Evolutionary conservation across 768 basidiomycete species (phyloP), one percentile per base, ranked within the genome.

Genomic region (Tylopilus subfusipes): DNA sequence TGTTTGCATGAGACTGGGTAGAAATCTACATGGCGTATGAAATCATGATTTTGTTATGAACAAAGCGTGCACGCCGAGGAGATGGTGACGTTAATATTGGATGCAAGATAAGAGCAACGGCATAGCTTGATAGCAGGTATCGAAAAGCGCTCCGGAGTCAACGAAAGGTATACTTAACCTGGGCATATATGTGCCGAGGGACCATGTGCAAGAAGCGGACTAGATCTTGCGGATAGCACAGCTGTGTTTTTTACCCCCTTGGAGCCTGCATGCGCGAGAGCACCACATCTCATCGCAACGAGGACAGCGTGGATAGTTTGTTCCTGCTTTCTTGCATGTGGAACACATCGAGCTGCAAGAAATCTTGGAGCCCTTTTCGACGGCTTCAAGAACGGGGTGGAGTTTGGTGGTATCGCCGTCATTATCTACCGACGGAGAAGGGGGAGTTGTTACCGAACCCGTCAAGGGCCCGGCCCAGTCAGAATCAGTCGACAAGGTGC

Each of bases 211-310:
- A 47, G 53, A 40, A 34, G 33, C 1, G n/a, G n/a, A 19, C 33
- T 61, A 66, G 25, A 16, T 54, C 39, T 48, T 50, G 52, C 54
- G 61, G 25, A 29, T 22, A 36, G 61, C 55, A 56, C 84, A 84
- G 11, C 72, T 59, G 64, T 85, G 84, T 61, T 76, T 76, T 61
- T 76, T 79, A 34, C 77, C 80, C 21, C 74, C 77, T 42, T 74
- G 70, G 52, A 86, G 60, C 50, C 85, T 75, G 64, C 85, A 86
- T 29, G 78, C 68, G 50, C 85, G 73, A 24, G 84, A 85, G 60
- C 85, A 86, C 85, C 85, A 86, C 70, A 73, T 78, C 29, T 76
- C 76, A 22, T 73, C 68, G 57, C 85, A 86, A 55, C 77, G 80
- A 8, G 78, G 74, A 63, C 85, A 86, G n/a, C 78, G 77, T 14